Percentiles rank a stretch among this genome's conserved stretches.
phyloP scores from a whole-genome alignment of 306 rosid genomes.

The Fagus crenata region DNA sequence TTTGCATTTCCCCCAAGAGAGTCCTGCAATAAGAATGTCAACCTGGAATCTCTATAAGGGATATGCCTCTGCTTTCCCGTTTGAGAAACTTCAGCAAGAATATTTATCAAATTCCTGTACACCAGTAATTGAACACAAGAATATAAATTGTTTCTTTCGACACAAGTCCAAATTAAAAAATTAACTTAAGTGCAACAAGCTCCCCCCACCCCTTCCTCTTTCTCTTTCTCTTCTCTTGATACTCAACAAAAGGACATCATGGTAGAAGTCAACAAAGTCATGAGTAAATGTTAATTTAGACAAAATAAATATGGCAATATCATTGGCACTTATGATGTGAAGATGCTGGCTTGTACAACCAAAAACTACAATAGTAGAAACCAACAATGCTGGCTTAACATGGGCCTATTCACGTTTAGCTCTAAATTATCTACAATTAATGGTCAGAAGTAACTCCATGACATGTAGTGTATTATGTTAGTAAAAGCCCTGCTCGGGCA shows the following conservation, averaged over 20 bases:
- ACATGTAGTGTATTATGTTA: neutral
- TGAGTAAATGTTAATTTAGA: neutral
- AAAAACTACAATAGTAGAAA: neutral
- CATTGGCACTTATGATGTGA: neutral
- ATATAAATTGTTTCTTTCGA: neutral
- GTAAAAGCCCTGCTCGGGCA: neutral
- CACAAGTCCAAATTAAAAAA: neutral
- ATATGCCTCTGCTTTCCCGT: constrained; percentile 96
- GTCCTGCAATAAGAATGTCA: constrained; percentile 95
- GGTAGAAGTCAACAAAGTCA: neutral
- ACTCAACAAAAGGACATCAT: neutral
- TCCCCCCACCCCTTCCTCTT: no score
- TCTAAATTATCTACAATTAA: no score
- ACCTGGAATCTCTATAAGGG: constrained; percentile 95
- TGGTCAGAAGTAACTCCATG: no score
- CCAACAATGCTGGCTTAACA: no score
- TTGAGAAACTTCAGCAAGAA: constrained; percentile 98
- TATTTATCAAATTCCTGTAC: constrained; percentile 96
- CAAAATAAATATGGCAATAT: neutral
- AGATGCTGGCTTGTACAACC: neutral
- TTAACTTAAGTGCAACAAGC: no score
- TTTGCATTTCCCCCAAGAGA: constrained; percentile 99
- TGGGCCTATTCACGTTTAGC: no score
- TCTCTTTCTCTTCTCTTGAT: neutral
- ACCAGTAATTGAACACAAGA: constrained; percentile 21